Conservation (phyloP, 805 yeast genomes). For the Sporopachydermia lactativora region DNA sequence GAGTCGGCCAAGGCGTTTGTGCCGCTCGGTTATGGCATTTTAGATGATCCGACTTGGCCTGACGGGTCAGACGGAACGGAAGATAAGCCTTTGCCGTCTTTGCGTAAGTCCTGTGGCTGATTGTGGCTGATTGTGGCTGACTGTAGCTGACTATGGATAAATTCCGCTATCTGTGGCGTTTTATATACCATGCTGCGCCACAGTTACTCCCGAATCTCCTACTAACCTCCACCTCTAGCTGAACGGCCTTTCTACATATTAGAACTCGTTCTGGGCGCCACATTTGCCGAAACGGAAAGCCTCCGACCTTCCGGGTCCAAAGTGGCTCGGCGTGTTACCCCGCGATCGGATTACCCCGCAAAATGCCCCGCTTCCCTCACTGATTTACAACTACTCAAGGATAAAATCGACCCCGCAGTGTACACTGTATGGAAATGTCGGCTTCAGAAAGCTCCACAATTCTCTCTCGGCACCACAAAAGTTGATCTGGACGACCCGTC, state of each 20-base stretch:
- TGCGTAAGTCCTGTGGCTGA: constrained; percentile 7
- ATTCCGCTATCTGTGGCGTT: too few species aligned
- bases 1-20: constrained; percentile 15
- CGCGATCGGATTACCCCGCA: neutral
- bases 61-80: constrained; percentile 14
- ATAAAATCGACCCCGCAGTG: neutral
- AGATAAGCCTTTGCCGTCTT: constrained; percentile 14
- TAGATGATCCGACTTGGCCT: constrained; percentile 10
- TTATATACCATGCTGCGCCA: too few species aligned
- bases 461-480: neutral
- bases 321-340: neutral
- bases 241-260: constrained; percentile 14
- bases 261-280: constrained; percentile 13
- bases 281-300: constrained; percentile 18
- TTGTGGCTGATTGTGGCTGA: too few species aligned
- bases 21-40: constrained; percentile 15
- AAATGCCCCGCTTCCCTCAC: neutral
- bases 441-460: neutral
- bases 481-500: neutral
- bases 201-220: too few species aligned
- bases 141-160: too few species aligned
- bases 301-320: constrained; percentile 4
- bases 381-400: neutral
- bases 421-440: neutral
- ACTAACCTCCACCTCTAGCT: constrained; percentile 4